Conservation (phyloP, 208 protist genomes). For the Leishmania lainsoni region DNA sequence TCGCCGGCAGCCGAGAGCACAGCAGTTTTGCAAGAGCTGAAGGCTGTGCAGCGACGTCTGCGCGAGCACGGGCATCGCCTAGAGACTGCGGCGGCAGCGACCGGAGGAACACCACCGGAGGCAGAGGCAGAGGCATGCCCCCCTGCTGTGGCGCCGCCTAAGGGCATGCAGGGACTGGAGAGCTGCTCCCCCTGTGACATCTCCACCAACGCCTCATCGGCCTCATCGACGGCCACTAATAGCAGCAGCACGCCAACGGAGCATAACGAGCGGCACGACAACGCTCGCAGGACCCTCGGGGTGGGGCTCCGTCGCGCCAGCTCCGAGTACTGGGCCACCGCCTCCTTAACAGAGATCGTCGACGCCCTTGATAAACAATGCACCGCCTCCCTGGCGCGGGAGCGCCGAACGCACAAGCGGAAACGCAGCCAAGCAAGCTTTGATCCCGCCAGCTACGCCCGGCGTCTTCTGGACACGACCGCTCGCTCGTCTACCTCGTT, state of each 20-base stretch:
- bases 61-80: constrained; percentile 1
- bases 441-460: constrained; percentile 19
- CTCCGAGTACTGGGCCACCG: constrained; percentile 15
- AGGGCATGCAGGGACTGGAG: neutral
- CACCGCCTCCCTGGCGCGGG: neutral
- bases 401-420: neutral
- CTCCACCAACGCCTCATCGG: constrained; percentile 5
- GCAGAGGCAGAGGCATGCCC: too few relatives aligned
- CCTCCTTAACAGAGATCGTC: constrained; percentile 25
- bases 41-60: constrained; percentile 19
- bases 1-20: constrained; percentile 24
- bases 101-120: neutral
- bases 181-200: constrained; percentile 27
- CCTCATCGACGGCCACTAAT: constrained; percentile 1
- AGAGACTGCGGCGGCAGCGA: neutral
- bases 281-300: neutral
- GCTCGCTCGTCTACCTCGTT: neutral
- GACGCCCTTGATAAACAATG: constrained; percentile 16
- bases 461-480: constrained; percentile 14
- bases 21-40: constrained; percentile 24
- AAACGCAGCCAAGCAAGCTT: constrained; percentile 2
- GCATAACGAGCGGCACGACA: neutral
- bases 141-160: neutral
- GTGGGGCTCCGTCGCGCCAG: neutral
- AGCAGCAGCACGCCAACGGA: neutral